Percentiles rank a stretch among this genome's conserved stretches.
phyloP scores from a whole-genome alignment of 164 flowering plant species.

The Macadamia tetraphylla region DNA sequence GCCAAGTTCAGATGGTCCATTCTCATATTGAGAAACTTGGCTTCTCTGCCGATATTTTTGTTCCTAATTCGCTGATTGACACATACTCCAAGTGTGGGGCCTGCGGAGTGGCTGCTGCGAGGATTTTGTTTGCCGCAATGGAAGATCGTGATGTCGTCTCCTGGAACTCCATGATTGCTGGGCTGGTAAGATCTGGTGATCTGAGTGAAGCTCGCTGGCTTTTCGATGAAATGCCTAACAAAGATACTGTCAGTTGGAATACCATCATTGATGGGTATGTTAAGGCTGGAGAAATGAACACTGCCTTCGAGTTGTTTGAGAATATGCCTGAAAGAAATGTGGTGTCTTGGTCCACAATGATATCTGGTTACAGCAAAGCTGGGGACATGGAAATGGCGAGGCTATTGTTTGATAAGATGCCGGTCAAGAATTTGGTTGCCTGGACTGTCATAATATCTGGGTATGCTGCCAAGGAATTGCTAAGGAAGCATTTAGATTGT shows the following conservation, averaged over 20 bases:
- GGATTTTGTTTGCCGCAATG: background rate
- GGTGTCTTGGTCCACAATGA: background rate
- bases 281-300: background rate
- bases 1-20: background rate
- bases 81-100: background rate
- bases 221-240: background rate
- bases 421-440: background rate
- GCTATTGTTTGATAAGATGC: background rate
- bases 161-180: too few relatives aligned
- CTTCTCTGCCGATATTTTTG: background rate
- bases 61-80: background rate
- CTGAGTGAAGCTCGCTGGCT: background rate
- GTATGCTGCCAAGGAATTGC: background rate
- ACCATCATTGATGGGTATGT: background rate
- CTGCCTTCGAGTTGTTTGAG: background rate
- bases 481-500: background rate
- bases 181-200: background rate
- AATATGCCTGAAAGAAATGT: too few relatives aligned
- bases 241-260: background rate
- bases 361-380: background rate
- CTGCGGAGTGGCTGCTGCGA: background rate
- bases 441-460: background rate
- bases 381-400: background rate
- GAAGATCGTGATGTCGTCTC: background rate
- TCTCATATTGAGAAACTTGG: background rate